A percentile compares a stretch with the other conserved stretches of the same genome.
Conservation (phyloP, 371 early-diverging fungal species). For the Apophysomyces sp. region DNA sequence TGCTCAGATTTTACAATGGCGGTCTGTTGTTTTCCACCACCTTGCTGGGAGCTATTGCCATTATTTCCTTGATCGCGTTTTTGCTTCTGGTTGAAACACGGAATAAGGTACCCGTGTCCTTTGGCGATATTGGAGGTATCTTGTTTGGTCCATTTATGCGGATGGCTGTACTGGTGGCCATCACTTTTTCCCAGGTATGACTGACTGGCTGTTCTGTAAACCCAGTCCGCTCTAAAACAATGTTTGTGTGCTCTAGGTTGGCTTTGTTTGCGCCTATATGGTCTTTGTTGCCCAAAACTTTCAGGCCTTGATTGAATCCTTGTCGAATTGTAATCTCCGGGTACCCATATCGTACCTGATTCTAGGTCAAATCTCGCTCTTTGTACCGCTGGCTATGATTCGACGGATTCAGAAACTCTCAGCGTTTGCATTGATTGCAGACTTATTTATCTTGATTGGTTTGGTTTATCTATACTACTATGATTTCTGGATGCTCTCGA, state of each 20-base stretch:
- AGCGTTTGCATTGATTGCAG: conserved; percentile 78
- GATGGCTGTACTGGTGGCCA: conserved; percentile 65
- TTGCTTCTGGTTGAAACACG: conserved; percentile 63
- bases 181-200: conserved; percentile 75
- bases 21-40: conserved; percentile 61
- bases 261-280: conserved; percentile 88
- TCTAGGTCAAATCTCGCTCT: conserved; percentile 67
- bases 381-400: conserved; percentile 82
- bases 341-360: conserved; percentile 54
- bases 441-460: conserved; percentile 81
- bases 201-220: too few species aligned
- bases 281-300: conserved; percentile 86
- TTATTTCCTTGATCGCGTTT: conserved; percentile 59
- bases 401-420: conserved; percentile 82
- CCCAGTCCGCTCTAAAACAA: not conserved
- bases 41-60: conserved; percentile 50
- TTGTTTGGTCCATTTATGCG: conserved; percentile 77
- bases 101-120: conserved; percentile 56
- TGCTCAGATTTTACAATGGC: conserved; percentile 68
- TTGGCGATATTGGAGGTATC: conserved; percentile 72
- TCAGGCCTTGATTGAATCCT: conserved; percentile 63
- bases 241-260: conserved; percentile 59
- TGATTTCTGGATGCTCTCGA: conserved; percentile 65
- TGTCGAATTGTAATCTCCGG: conserved; percentile 42
- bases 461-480: conserved; percentile 80